Conservation (phyloP, 2,329 filamentous ascomycete genomes). For the Colletotrichum incanum region DNA sequence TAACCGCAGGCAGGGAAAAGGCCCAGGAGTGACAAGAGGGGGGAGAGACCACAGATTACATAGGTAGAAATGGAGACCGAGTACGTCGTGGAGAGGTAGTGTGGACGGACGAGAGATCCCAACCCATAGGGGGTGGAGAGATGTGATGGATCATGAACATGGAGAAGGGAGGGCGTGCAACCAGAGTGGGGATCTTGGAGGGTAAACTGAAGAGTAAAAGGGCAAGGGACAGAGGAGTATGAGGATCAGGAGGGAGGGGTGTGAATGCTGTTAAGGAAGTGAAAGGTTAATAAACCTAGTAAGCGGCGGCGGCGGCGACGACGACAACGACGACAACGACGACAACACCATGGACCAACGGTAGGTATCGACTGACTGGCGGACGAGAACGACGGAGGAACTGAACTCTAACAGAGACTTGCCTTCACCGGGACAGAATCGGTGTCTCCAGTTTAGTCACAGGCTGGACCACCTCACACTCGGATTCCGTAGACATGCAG, state of each 20-base stretch:
- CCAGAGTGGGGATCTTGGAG: constrained; percentile 13
- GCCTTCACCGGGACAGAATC: constrained; percentile 15
- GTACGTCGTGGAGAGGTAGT: constrained; percentile 34
- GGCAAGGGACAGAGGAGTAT: constrained; percentile 7
- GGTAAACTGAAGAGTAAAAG: constrained; percentile 12
- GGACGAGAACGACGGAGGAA: constrained; percentile 30
- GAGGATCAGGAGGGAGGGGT: constrained; percentile 6
- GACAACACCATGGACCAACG: constrained; percentile 23
- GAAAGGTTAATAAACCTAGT: constrained; percentile 40
- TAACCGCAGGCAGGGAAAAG: constrained; percentile 5
- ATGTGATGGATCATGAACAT: constrained; percentile 37
- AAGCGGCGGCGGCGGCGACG: constrained; percentile 17
- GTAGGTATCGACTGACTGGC: constrained; percentile 14
- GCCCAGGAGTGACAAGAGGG: constrained; percentile 1
- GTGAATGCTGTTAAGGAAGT: constrained; percentile 20
- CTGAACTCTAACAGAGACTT: constrained; percentile 37
- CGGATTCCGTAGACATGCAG: constrained; percentile 31
- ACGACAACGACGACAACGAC: constrained; percentile 1
- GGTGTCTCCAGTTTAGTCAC: constrained; percentile 32
- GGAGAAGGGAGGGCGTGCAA: constrained; percentile 38
- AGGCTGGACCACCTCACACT: constrained; percentile 22
- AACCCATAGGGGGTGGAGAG: constrained; percentile 37
- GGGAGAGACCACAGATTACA: constrained; percentile 26
- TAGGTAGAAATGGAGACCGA: background rate
- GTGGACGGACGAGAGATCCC: constrained; percentile 38